phyloP scores from a whole-genome alignment of 2,329 filamentous ascomycete genomes.

The Colletotrichum sansevieriae region DNA sequence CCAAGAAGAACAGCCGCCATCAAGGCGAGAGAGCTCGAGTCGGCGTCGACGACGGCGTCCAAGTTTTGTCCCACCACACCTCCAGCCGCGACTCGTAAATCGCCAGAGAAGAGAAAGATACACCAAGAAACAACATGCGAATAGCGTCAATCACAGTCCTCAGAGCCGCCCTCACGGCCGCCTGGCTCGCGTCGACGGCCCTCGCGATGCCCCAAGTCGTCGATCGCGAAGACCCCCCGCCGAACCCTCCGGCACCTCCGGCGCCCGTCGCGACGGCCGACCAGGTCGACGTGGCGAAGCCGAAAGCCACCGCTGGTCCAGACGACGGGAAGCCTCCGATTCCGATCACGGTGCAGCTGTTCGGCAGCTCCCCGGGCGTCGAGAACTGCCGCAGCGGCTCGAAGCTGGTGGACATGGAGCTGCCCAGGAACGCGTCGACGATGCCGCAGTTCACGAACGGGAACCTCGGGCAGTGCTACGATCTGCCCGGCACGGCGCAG shows the following conservation, averaged over 20 bases:
- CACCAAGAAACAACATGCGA: slow-evolving; percentile 1
- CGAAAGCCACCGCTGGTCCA: background rate
- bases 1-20: slow-evolving; percentile 4
- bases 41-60: background rate
- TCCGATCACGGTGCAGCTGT: slow-evolving; percentile 35
- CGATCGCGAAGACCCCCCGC: slow-evolving; percentile 31
- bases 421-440: slow-evolving; percentile 29
- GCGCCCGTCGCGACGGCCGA: slow-evolving; percentile 31
- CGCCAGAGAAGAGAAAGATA: background rate
- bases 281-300: slow-evolving; percentile 23
- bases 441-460: slow-evolving; percentile 15
- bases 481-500: slow-evolving; percentile 30
- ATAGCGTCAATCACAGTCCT: slow-evolving; percentile 13
- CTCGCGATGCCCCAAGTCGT: slow-evolving; percentile 26
- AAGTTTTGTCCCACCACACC: background rate
- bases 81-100: background rate
- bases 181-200: slow-evolving; percentile 25
- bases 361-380: slow-evolving; percentile 29
- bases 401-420: slow-evolving; percentile 12
- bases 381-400: slow-evolving; percentile 36
- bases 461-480: slow-evolving; percentile 36
- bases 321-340: slow-evolving; percentile 20
- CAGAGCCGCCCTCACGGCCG: background rate
- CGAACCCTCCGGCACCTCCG: background rate
- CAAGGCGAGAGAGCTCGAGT: background rate